Evolutionary conservation across 2,329 filamentous ascomycete species (phyloP), one percentile per base, ranked within the genome.

Genomic region (Lasiodiplodia sp.): DNA sequence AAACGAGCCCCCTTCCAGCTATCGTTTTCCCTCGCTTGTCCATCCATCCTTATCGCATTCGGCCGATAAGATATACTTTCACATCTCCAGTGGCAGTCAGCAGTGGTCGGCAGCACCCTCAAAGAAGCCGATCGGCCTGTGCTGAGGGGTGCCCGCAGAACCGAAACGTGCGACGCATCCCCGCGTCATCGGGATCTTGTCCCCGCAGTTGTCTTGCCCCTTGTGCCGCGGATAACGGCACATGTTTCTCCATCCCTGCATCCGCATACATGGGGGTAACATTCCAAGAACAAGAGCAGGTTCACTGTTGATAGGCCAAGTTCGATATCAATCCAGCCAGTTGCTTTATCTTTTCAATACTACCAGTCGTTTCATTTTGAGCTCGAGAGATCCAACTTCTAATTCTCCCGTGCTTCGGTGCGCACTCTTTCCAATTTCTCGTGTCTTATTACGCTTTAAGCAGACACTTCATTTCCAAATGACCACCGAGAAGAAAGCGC

Each of bases 131-230:
- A 64, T 64, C 47, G 60, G 18, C 11, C 16, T 7, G 37, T 2
- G n/a, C 18, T 64, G 60, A 21, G 47, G 47, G 47, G 31, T 11
- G 1, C 10, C 14, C 44, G 40, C 8, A 11, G 34, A 23, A 14
- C 56, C 37, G 56, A 58, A 58, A 58, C 21, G 56, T 21, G 34
- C 56, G n/a, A 57, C 34, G 38, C 57, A 28, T 7, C 31, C 21
- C 40, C 25, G 16, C 38, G 40, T 63, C 58, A 52, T 51, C 58
- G 44, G 10, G 18, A 52, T 31, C 12, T 52, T 21, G 31, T 40
- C 52, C 60, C 44, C 23, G n/a, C 60, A 40, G n/a, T 34, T 40
- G 18, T n/a, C n/a, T 21, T 14, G 25, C 44, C 23, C 44, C 16
- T 38, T 25, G 60, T 38, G 11, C 31, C 47, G 38, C 60, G 60